A percentile compares a stretch with the other conserved stretches of the same genome.
phyloP scores from a whole-genome alignment of 305 asterid species.

The Solanum hybrid region DNA sequence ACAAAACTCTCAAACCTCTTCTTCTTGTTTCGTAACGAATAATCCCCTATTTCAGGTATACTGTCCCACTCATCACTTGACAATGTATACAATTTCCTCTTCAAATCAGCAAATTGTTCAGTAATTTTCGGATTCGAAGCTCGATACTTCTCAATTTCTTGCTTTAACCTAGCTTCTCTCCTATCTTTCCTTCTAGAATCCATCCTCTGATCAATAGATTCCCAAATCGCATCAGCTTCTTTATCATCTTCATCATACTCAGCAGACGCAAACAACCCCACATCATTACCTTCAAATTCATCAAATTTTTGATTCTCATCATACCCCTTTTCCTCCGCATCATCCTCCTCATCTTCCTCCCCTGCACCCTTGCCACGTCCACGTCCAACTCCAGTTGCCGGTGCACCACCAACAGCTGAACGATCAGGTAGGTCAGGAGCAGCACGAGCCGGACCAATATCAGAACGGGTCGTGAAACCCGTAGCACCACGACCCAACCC shows the following conservation, averaged over 20 bases:
- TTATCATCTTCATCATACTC: constrained; percentile 92
- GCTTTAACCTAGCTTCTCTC: constrained; percentile 85
- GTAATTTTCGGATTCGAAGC: constrained; percentile 84
- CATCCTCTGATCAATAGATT: constrained; percentile 69
- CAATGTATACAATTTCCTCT: constrained; percentile 56
- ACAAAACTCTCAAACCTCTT: constrained; percentile 82
- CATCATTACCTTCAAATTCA: constrained; percentile 84
- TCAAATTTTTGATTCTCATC: constrained; percentile 86
- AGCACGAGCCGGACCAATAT: constrained; percentile 90
- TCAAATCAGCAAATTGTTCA: constrained; percentile 79
- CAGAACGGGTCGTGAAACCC: constrained; percentile 90
- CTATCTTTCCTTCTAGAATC: constrained; percentile 77
- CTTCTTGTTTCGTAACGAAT: constrained; percentile 68
- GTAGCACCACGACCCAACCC: constrained; percentile 97
- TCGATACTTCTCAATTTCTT: constrained; percentile 83
- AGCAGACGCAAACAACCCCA: constrained; percentile 76
- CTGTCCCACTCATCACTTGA: constrained; percentile 71
- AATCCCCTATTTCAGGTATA: constrained; percentile 85
- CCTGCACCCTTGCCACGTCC: constrained; percentile 68
- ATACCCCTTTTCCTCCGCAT: constrained; percentile 65
- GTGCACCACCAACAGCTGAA: constrained; percentile 30
- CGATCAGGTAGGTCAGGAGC: constrained; percentile 82
- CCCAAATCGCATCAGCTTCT: constrained; percentile 86
- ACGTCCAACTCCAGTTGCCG: constrained; percentile 37
- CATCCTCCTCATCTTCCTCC: constrained; percentile 66